Percentiles rank a stretch among this genome's conserved stretches.
Evolutionary conservation across 495 filamentous ascomycete genomes (phyloP).

Genomic region (Talaromyces trachyspermus): DNA sequence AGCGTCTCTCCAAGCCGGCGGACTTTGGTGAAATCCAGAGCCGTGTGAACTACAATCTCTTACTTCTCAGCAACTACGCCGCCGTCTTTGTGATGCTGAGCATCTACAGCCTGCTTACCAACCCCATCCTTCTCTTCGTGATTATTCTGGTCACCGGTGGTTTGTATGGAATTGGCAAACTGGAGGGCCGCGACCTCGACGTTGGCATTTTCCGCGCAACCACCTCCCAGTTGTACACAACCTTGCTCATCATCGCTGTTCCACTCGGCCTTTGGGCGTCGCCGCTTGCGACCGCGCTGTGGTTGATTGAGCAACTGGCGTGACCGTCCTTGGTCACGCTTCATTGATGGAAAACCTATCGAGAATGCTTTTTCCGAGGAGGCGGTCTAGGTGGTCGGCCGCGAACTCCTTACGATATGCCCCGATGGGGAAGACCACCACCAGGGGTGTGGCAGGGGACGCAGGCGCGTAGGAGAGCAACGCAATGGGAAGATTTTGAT

Average conservation of each 20-base stretch:
- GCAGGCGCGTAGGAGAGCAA: conserved; percentile 50
- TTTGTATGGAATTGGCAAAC: conserved; percentile 82
- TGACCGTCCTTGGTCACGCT: conserved; percentile 90
- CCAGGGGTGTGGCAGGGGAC: conserved; percentile 68
- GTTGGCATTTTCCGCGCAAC: conserved; percentile 74
- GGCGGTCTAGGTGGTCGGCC: conserved; percentile 99
- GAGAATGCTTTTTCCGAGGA: conserved; percentile 99
- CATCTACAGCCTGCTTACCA: conserved; percentile 90
- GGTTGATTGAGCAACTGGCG: conserved; percentile 93
- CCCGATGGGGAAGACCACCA: conserved; percentile 99
- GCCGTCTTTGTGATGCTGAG: conserved; percentile 87
- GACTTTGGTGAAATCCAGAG: conserved; percentile 89
- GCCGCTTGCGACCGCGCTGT: conserved; percentile 72
- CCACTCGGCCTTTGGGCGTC: conserved; percentile 79
- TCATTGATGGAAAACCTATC: conserved; percentile 95
- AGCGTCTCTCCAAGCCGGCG: conserved; percentile 85
- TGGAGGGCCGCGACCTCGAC: conserved; percentile 80
- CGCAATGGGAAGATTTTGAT: conserved; percentile 44
- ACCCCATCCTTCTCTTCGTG: conserved; percentile 76
- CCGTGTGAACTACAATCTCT: conserved; percentile 93
- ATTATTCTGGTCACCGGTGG: conserved; percentile 79
- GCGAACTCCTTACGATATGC: conserved; percentile 95
- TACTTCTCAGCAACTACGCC: conserved; percentile 98
- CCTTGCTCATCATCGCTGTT: conserved; percentile 68
- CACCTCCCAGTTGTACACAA: conserved; percentile 93